These are phyloP conservation scores for Eimeria acervulina DNA, from an alignment of 169 alveolate species.

Conservation along the genomic window DNA sequence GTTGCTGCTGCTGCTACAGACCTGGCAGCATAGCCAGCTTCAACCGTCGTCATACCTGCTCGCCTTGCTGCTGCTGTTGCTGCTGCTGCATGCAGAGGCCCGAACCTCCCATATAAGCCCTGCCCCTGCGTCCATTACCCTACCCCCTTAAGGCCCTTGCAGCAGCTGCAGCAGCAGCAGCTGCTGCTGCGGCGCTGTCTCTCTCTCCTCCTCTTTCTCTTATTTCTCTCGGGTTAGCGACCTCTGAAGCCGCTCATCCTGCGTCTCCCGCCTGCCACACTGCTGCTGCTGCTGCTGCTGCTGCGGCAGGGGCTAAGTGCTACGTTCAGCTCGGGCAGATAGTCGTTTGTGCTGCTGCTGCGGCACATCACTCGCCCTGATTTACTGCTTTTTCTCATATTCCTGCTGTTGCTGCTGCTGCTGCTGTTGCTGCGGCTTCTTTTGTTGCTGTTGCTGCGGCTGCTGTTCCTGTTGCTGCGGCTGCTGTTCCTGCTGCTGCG, in stretches of 20 bases:
- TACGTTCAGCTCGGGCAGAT: background rate
- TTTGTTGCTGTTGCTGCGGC: background rate
- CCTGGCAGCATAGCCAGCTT: background rate
- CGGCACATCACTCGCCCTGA: too few relatives aligned
- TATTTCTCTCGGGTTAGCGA: background rate
- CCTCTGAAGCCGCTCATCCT: background rate
- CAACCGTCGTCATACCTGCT: background rate
- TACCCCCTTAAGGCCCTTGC: background rate
- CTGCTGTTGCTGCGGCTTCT: too few relatives aligned
- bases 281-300: background rate
- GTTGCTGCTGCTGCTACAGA: background rate
- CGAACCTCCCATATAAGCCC: background rate
- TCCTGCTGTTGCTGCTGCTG: too few relatives aligned
- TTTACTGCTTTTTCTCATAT: too few relatives aligned
- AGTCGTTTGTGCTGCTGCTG: background rate
- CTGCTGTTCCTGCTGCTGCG: background rate
- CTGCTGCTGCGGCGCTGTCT: background rate
- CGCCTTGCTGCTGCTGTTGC: conserved; percentile 17
- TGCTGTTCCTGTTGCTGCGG: background rate
- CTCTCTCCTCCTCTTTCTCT: background rate
- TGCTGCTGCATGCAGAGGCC: conserved; percentile 87
- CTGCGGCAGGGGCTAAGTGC: too few relatives aligned
- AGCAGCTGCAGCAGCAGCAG: conserved; percentile 19
- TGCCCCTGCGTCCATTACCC: background rate
- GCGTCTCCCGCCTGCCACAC: conserved; percentile 16